phyloP scores from a whole-genome alignment of 257 asterid genomes.

The Scutellaria baicalensis region DNA sequence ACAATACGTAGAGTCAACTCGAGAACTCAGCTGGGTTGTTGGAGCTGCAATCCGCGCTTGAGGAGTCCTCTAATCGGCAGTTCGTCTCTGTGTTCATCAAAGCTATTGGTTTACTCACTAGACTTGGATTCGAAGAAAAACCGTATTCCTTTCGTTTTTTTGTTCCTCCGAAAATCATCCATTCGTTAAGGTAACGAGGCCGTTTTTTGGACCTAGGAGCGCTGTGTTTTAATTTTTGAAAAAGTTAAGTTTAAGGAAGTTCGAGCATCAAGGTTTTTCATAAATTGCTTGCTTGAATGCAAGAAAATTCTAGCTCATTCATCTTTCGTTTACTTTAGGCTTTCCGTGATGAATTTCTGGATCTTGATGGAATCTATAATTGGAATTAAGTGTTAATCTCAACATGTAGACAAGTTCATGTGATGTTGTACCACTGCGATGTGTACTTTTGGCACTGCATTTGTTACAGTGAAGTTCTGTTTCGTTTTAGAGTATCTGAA shows the following conservation, averaged over 20 bases:
- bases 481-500: not conserved
- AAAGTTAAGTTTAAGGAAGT: too few species aligned
- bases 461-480: not conserved
- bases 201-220: not conserved
- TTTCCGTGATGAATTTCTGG: not conserved
- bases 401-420: not conserved
- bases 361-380: not conserved
- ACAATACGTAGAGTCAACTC: too few species aligned
- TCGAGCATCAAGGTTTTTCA: too few species aligned
- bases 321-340: not conserved
- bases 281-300: not conserved
- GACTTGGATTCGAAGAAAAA: slow-evolving; percentile 49
- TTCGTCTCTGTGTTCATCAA: slow-evolving; percentile 43
- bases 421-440: not conserved
- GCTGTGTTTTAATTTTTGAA: not conserved
- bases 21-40: slow-evolving; percentile 48
- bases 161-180: slow-evolving; percentile 62
- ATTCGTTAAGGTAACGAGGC: slow-evolving; percentile 51
- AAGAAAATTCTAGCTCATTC: not conserved
- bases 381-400: not conserved
- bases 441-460: not conserved
- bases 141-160: slow-evolving; percentile 44
- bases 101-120: slow-evolving; percentile 66
- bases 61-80: slow-evolving; percentile 41
- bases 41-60: slow-evolving; percentile 92